Conservation (phyloP, 2,329 filamentous ascomycete genomes). For the Plenodomus lindquistii region DNA sequence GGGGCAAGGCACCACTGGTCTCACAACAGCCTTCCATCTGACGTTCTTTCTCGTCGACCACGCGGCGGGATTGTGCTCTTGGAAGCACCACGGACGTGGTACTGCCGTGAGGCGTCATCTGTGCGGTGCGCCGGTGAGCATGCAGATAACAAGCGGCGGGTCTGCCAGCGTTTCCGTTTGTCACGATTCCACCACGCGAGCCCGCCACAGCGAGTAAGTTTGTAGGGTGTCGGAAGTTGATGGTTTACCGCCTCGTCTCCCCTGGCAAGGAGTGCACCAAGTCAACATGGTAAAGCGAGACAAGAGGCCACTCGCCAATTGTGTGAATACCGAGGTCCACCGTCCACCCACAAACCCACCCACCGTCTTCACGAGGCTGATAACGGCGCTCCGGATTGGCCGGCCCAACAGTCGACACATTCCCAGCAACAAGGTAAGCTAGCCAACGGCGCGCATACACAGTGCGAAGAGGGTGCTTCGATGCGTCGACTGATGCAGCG, state of each 20-base stretch:
- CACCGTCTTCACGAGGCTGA: background rate
- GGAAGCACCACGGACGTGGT: background rate
- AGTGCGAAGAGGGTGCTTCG: background rate
- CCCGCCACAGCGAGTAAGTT: background rate
- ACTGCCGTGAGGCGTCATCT: background rate
- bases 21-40: background rate
- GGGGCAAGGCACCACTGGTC: background rate
- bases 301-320: background rate
- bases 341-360: background rate
- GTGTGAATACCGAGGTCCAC: background rate
- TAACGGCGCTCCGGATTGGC: background rate
- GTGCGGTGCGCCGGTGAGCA: background rate
- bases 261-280: background rate
- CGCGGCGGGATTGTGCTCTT: slow-evolving; percentile 4
- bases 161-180: background rate
- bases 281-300: background rate
- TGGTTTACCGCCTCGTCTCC: background rate
- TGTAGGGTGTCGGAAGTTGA: background rate
- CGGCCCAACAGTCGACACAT: background rate
- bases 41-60: background rate
- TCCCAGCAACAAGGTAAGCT: background rate
- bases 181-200: background rate
- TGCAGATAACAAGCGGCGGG: background rate
- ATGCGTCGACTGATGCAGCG: background rate
- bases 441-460: slow-evolving; percentile 1